Evolutionary conservation across 2,329 filamentous ascomycete species (phyloP), one percentile per base, ranked within the genome.

Genomic region (Sarocladium brachiariae): DNA sequence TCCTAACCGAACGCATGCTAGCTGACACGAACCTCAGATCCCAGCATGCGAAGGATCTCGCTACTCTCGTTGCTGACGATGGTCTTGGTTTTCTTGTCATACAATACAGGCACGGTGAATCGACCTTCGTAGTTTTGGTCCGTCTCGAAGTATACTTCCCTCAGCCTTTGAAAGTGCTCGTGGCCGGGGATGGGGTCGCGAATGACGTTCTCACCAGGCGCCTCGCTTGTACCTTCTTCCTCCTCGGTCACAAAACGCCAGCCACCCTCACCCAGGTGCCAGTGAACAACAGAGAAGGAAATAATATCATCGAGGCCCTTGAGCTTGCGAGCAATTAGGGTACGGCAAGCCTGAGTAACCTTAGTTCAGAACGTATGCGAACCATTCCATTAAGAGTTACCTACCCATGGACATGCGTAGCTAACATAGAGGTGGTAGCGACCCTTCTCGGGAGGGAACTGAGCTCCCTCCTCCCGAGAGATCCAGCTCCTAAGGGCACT

Each of bases 341-440:
- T 86, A 38, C 93, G 84, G 63, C 89, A 89, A 4, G 92, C 91
- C 70, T 72, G 25, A 9, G 7, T 16, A 38, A 16, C 7, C 16
- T 7, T 38, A 11, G 9, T 16, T 9, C 18, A 11, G n/a, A 13
- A 23, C 30, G 30, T 23, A 23, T 19, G 16, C 9, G 31, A 39
- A 48, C 47, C 35, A 24, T n/a, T n/a, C n/a, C n/a, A n/a, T n/a
- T n/a, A 10, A 8, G 38, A 45, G 24, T 18, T 14, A 61, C 69
- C 50, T 59, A 75, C 84, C 91, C 91, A 96, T 3, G 91, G 91
- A 68, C 91, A 96, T 6, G 91, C 91, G 69, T 95, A 96, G 61
- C 86, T 92, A 58, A 96, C 86, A 65, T 92, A 99, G 59, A 99
- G 81, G 70, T 99, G 93, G 67, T 99, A 99, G 51, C 93, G 80